phyloP scores from a whole-genome alignment of 208 protist species.

The Polymyxa betae region DNA sequence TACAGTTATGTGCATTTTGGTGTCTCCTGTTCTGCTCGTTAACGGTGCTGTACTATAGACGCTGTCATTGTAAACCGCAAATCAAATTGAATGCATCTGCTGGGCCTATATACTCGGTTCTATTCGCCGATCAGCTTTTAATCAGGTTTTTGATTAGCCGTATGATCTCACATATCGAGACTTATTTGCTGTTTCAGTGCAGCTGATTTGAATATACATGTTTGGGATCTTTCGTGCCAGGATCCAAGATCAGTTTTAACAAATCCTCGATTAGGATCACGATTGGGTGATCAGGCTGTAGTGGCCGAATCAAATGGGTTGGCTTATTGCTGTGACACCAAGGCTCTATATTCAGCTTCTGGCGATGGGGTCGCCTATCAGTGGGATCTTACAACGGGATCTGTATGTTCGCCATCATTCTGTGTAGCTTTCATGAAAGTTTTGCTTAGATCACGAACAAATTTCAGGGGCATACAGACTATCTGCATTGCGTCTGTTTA shows the following conservation, averaged over 20 bases:
- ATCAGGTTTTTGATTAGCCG: background rate
- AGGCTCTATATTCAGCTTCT: background rate
- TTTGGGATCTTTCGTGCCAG: background rate
- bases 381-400: background rate
- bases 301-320: conserved; percentile 39
- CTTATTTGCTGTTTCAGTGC: background rate
- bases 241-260: background rate
- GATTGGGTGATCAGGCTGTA: background rate
- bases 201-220: background rate
- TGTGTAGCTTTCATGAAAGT: background rate
- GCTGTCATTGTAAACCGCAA: background rate
- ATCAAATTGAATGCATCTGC: background rate
- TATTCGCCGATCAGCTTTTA: background rate
- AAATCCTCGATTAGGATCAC: background rate
- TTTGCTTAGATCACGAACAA: background rate
- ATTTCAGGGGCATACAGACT: conserved; percentile 18
- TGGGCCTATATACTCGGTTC: background rate
- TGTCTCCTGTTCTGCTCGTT: background rate
- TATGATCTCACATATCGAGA: background rate
- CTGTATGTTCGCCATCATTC: background rate
- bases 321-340: conserved; percentile 5
- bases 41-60: background rate
- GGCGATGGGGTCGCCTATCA: conserved; percentile 5
- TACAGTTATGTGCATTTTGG: background rate
- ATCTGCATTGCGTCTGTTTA: conserved; percentile 33